phyloP scores from a whole-genome alignment of 1,139 yeast species.

The Kodamaea alishanica region DNA sequence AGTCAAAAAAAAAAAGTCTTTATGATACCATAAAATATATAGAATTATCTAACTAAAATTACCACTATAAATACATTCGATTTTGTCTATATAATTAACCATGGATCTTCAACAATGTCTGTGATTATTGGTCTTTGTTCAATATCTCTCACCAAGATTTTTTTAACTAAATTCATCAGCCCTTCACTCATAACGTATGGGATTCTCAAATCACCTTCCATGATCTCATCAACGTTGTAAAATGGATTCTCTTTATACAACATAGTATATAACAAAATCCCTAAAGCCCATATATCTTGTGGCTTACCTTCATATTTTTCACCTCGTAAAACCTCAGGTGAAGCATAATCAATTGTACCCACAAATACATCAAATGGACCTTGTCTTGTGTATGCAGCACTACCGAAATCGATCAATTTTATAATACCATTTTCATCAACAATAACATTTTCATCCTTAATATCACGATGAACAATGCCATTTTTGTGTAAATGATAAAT shows the following conservation, averaged over 20 bases:
- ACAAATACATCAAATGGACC: slow-evolving; percentile 98
- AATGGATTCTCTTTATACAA: slow-evolving; percentile 95
- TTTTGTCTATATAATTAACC: slow-evolving; percentile 42
- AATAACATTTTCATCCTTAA: slow-evolving; percentile 91
- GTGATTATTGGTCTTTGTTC: slow-evolving; percentile 67
- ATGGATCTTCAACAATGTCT: slow-evolving; percentile 61
- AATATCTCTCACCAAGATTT: slow-evolving; percentile 63
- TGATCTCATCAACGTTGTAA: slow-evolving; percentile 88
- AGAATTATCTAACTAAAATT: slow-evolving; percentile 1
- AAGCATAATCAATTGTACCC: slow-evolving; percentile 95
- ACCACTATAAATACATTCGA: slow-evolving; percentile 2
- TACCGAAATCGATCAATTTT: slow-evolving; percentile 90
- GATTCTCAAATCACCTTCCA: slow-evolving; percentile 79
- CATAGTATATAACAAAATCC: slow-evolving; percentile 82
- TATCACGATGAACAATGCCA: slow-evolving; percentile 91
- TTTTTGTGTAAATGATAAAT: slow-evolving; percentile 75
- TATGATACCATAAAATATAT: background rate
- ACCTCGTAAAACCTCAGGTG: slow-evolving; percentile 91
- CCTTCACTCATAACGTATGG: slow-evolving; percentile 60
- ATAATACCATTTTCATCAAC: slow-evolving; percentile 74
- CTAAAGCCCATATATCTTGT: slow-evolving; percentile 97
- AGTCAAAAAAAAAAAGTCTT: background rate
- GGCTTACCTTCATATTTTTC: slow-evolving; percentile 87
- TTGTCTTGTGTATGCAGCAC: slow-evolving; percentile 83
- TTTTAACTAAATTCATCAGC: slow-evolving; percentile 56